Evolutionary conservation across 192 early-diverging fungal genomes (phyloP), one percentile per base, ranked within the genome.

Genomic region (Linderina pennispora): DNA sequence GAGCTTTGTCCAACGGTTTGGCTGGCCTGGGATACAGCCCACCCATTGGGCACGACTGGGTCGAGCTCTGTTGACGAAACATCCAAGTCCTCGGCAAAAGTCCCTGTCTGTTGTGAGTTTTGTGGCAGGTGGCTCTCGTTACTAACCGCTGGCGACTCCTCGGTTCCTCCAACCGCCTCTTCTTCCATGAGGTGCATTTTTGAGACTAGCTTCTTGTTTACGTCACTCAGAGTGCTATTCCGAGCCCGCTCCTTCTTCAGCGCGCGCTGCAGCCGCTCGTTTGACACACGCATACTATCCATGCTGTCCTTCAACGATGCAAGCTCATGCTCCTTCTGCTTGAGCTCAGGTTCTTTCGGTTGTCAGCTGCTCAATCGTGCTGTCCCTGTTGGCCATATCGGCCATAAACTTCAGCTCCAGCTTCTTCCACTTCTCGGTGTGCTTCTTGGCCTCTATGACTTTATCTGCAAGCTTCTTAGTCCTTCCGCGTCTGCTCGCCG

Each of bases 221-320:
- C 8, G 5, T 31, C 10, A 2, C 13, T 26, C 19, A 48, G 37
- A 1, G 61, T 61, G 15, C 48, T 53, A 25, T 46, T 38, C 20
- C 50, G 51, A 7, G 62, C 8, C 18, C 50, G 54, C 32, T 73
- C 69, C 24, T 43, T 51, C 36, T 57, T 64, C 34, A 73, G 35
- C 23, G 62, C 39, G 20, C 62, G 62, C 10, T 39, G 42, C 8
- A 73, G 50, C 39, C 45, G 53, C 36, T 73, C 69, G 35, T 61
- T 73, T 23, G 53, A 43, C 9, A 53, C 33, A 10, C 57, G 69
- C 36, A 73, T 58, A 35, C 61, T 50, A 15, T 58, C 62, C 69
- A 73, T 56, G 15, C 36, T 44, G 14, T 23, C 36, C 28, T 31
- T 31, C 11, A 2, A 65, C 62, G 4, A 73, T 50, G 4, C 58